phyloP scores from a whole-genome alignment of 2,329 filamentous ascomycete species.

The Colletotrichum echinochloae region DNA sequence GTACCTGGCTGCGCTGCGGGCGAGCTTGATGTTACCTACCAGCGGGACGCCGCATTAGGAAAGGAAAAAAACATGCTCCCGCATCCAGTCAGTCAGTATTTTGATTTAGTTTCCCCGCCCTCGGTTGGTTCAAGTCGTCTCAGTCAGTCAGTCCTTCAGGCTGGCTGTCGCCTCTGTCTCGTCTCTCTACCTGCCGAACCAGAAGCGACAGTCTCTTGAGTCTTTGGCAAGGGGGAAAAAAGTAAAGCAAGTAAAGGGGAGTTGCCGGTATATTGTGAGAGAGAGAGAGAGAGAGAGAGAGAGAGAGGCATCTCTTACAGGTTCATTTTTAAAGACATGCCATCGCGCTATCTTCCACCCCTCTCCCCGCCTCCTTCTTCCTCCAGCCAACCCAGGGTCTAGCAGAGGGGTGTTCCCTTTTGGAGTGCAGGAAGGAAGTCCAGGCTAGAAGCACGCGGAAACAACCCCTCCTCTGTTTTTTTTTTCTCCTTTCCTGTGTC shows the following conservation, averaged over 20 bases:
- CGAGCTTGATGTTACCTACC: neutral
- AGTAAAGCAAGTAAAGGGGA: neutral
- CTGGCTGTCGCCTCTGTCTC: neutral
- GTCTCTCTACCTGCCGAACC: neutral
- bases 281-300: neutral
- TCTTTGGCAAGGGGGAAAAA: neutral
- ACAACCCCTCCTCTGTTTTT: constrained; percentile 34
- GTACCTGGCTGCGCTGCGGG: neutral
- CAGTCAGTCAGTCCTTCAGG: neutral
- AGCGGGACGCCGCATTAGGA: constrained; percentile 36
- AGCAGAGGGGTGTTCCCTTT: neutral
- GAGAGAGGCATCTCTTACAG: neutral
- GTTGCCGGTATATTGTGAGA: neutral
- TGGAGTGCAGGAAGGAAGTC: constrained; percentile 1
- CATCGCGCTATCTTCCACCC: neutral
- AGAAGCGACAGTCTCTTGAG: neutral
- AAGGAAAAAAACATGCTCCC: constrained; percentile 36
- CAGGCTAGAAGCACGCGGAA: constrained; percentile 34
- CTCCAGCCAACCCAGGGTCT: neutral
- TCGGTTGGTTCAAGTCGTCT: constrained; percentile 8
- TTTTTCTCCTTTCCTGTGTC: neutral
- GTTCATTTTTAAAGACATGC: neutral
- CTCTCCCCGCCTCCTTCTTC: neutral
- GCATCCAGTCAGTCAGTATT: constrained; percentile 28
- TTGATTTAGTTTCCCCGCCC: constrained; percentile 22